Evolutionary conservation across 2,329 filamentous ascomycete genomes (phyloP).

Genomic region (Ceratocystis huliohia): DNA sequence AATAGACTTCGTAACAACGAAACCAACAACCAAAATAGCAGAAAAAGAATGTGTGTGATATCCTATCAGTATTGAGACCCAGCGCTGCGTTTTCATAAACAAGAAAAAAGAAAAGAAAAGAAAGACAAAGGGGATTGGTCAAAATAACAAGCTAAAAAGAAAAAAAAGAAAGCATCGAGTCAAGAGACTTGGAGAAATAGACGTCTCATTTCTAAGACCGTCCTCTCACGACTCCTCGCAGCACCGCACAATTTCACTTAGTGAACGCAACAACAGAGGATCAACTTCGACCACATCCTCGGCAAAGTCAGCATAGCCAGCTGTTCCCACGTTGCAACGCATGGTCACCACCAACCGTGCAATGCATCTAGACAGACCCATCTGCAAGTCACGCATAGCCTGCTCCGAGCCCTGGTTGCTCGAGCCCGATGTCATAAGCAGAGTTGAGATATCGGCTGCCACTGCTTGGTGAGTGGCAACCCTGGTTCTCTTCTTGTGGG

Average conservation of each 20-base stretch:
- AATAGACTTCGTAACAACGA: neutral
- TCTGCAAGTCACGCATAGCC: conserved; percentile 35
- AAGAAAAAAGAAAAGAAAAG: conserved; percentile 5
- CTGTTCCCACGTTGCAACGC: conserved; percentile 20
- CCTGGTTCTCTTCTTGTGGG: neutral
- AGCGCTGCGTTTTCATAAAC: neutral
- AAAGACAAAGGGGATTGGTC: neutral
- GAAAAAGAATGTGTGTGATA: neutral
- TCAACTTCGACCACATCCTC: conserved; percentile 17
- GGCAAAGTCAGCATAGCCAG: neutral
- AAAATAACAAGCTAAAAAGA: conserved; percentile 6
- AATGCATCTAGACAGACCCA: conserved; percentile 40
- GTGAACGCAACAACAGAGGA: conserved; percentile 16
- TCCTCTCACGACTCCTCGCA: conserved; percentile 10
- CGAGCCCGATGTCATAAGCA: conserved; percentile 21
- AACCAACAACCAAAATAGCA: neutral
- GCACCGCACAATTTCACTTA: conserved; percentile 20
- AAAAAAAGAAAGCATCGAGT: neutral
- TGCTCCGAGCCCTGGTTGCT: conserved; percentile 28
- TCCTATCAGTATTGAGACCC: conserved; percentile 3
- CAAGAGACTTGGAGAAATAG: neutral
- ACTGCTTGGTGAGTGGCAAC: neutral
- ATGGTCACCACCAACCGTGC: conserved; percentile 39
- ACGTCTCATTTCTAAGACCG: neutral
- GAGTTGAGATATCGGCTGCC: neutral